Conservation (phyloP, 352 stramenopile species). For the Phytophthora pseudosyringae region DNA sequence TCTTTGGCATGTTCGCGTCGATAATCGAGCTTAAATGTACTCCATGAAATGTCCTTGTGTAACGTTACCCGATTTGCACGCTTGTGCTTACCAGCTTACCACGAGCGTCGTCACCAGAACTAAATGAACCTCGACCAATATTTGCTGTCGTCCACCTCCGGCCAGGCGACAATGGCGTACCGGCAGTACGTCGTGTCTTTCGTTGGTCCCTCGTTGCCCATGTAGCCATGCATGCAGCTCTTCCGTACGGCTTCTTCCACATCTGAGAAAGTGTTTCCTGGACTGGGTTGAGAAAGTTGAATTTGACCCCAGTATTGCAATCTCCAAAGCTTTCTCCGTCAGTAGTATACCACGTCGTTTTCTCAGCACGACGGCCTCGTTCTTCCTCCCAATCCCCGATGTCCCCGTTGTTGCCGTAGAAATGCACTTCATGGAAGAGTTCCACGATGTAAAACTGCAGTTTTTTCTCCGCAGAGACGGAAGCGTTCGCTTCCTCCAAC, state of each 20-base stretch:
- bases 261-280: not conserved
- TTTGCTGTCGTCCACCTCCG: not conserved
- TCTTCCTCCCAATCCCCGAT: not conserved
- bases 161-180: slow-evolving; percentile 4
- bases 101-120: no score
- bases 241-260: slow-evolving; percentile 5
- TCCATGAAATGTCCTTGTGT: no score
- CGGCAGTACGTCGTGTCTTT: not conserved
- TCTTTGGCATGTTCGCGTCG: no score
- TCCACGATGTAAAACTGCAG: not conserved
- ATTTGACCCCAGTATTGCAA: not conserved
- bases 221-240: not conserved
- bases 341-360: not conserved
- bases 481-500: not conserved
- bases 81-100: no score
- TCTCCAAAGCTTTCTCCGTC: not conserved
- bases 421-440: not conserved
- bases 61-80: no score
- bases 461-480: not conserved
- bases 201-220: not conserved
- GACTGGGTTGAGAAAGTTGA: slow-evolving; percentile 5
- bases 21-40: no score
- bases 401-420: not conserved
- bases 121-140: no score
- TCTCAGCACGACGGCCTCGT: not conserved